Conservation (phyloP, 2,329 filamentous ascomycete species). For the Paecilomyces dactylethromorphus region DNA sequence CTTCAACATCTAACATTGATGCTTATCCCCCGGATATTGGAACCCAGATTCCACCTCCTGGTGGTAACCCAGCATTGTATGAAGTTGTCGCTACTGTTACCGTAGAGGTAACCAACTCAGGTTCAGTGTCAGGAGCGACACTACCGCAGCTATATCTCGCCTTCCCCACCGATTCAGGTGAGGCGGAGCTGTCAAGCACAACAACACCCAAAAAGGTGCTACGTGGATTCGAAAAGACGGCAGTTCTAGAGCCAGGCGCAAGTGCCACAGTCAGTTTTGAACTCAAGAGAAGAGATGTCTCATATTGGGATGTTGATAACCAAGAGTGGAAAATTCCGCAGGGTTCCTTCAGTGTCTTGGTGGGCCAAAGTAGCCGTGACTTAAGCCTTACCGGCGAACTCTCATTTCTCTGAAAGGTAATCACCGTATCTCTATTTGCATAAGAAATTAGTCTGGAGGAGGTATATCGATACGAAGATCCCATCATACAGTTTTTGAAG, state of each 20-base stretch:
- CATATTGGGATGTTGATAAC: constrained; percentile 26
- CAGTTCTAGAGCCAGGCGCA: constrained; percentile 33
- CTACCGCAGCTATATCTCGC: constrained; percentile 53
- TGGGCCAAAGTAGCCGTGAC: constrained; percentile 19
- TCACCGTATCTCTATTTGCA: too few relatives aligned
- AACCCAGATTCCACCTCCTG: constrained; percentile 22
- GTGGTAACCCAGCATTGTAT: constrained; percentile 53
- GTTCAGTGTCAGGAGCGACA: constrained; percentile 39
- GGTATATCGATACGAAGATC: too few relatives aligned
- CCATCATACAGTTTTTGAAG: too few relatives aligned
- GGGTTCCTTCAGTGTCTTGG: constrained; percentile 16
- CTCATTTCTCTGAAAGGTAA: neutral
- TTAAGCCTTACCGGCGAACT: constrained; percentile 12
- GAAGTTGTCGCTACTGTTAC: constrained; percentile 44
- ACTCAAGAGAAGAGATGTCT: constrained; percentile 33
- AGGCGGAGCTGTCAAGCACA: neutral
- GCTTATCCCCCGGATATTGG: constrained; percentile 1
- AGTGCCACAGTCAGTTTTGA: constrained; percentile 38
- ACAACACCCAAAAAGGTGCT: constrained; percentile 32
- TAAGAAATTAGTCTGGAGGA: too few relatives aligned
- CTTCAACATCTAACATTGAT: neutral
- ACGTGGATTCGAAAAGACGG: constrained; percentile 48
- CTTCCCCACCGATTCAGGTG: constrained; percentile 22
- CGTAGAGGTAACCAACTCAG: constrained; percentile 47
- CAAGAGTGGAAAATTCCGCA: constrained; percentile 28